Conservation (phyloP, 306 rosid species). For the Alnus glutinosa region DNA sequence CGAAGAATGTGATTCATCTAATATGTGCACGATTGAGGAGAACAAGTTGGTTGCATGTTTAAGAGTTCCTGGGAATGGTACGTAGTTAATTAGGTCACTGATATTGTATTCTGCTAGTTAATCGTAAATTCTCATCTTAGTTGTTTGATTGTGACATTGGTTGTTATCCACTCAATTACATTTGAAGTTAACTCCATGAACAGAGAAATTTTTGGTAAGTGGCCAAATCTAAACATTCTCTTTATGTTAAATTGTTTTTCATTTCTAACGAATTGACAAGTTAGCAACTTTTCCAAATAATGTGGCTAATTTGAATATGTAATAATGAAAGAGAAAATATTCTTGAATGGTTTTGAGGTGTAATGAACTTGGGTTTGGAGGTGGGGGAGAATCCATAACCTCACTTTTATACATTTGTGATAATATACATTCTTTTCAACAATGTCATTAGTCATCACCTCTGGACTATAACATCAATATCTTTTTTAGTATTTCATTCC, state of each 20-base stretch:
- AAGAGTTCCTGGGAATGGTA: conserved; percentile 58
- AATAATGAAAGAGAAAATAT: not conserved
- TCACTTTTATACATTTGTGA: not conserved
- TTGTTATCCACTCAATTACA: not conserved
- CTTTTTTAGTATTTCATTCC: not conserved
- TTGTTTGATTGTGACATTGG: not conserved
- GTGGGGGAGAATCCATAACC: not conserved
- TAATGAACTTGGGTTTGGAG: no score
- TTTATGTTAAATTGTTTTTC: not conserved
- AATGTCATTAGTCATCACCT: not conserved
- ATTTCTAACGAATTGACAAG: not conserved
- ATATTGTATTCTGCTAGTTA: not conserved
- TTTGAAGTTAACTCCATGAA: not conserved
- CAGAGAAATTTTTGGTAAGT: not conserved
- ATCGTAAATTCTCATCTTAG: no score
- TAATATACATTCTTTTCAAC: not conserved
- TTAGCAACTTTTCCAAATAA: not conserved
- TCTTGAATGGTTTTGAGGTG: not conserved
- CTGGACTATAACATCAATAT: not conserved
- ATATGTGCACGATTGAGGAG: conserved; percentile 37
- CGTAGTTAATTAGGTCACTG: conserved; percentile 3
- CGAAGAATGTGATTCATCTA: conserved; percentile 51
- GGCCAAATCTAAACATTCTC: not conserved
- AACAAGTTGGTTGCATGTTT: conserved; percentile 47
- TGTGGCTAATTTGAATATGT: not conserved